Base-by-base conservation (phyloP, 2,329 filamentous ascomycete genomes). In the Claviceps monticola region DNA sequence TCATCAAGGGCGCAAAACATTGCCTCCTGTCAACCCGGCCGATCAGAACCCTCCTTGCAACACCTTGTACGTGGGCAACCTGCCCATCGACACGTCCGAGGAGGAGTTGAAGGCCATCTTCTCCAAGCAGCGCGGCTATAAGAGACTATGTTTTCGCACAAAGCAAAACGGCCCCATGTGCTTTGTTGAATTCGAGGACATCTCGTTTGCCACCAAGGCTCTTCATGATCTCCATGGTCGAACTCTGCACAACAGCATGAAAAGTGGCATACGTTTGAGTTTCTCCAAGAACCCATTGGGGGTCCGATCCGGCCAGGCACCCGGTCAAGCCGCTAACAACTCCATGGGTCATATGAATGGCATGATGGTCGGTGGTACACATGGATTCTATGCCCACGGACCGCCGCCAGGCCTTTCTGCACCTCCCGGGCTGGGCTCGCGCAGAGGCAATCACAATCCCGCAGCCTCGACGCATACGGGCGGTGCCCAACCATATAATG, bases 11-110 rank as follows among this genome's bases (percentile, higher is more conserved):
- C 80, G 81, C 56, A 84, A 80, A 13, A 44, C 21, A 11, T 57
- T 86, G 88, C 56, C 91, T 91, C 85, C 90, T 0, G 86, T 88
- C 55, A 97, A 97, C 59, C 91, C 90, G 0, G 90, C 91, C 13
- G 91, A 98, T 62, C 87, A 96, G 67, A 96, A 97, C 60, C 91
- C 91, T 1, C 93, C 93, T 0, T 97, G 93, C 76, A 97, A 98
- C 64, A 98, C 93, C 0, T 75, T 98, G 6, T 97, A 98, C 62
- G 91, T 98, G 19, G 91, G 93, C n/a, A 97, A 98, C 61, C 73
- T 98, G 44, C 93, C 91, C 0, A 80, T 90, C 52, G 87, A 95
- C 63, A 94, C 90, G 0, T 91, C 87, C 0, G 93, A 98, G 62
- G 91, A 97, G 63, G 93, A 97, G 66, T 78, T 98, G 52, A 97